phyloP scores from a whole-genome alignment of 768 basidiomycete genomes.

The Auricularia auricula-judae region DNA sequence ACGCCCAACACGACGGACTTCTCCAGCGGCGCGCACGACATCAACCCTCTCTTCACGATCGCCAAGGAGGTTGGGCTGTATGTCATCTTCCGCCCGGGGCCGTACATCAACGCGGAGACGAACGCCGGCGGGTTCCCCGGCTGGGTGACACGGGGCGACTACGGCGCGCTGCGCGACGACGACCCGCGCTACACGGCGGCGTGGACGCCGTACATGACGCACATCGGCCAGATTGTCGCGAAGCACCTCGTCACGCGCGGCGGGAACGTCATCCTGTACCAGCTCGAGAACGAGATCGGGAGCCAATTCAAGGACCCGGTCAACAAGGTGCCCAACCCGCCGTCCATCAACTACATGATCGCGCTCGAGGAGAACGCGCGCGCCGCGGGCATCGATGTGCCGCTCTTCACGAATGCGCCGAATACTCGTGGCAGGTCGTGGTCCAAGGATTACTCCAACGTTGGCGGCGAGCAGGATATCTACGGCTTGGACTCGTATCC shows the following conservation, averaged over 20 bases:
- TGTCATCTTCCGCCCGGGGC: background rate
- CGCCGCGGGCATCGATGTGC: background rate
- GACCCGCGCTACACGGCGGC: constrained; percentile 37
- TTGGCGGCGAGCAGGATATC: background rate
- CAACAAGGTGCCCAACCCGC: background rate
- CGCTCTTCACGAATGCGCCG: background rate
- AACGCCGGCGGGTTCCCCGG: constrained; percentile 50
- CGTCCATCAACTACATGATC: background rate
- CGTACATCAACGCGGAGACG: constrained; percentile 22
- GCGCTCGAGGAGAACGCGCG: background rate
- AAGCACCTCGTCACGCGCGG: constrained; percentile 48
- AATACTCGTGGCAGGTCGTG: background rate
- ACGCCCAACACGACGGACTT: constrained; percentile 32
- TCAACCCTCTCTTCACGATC: background rate
- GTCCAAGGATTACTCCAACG: background rate
- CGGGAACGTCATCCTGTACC: constrained; percentile 38
- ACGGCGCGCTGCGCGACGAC: constrained; percentile 36
- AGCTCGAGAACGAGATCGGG: constrained; percentile 37
- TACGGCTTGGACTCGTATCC: background rate
- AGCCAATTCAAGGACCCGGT: background rate
- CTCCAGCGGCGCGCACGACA: constrained; percentile 15
- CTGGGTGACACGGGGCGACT: constrained; percentile 39
- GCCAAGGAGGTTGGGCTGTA: background rate
- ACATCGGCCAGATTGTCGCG: constrained; percentile 37
- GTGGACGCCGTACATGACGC: constrained; percentile 46